Evolutionary conservation across 192 early-diverging fungal species (phyloP).

Genomic region (Umbelopsis vinacea): DNA sequence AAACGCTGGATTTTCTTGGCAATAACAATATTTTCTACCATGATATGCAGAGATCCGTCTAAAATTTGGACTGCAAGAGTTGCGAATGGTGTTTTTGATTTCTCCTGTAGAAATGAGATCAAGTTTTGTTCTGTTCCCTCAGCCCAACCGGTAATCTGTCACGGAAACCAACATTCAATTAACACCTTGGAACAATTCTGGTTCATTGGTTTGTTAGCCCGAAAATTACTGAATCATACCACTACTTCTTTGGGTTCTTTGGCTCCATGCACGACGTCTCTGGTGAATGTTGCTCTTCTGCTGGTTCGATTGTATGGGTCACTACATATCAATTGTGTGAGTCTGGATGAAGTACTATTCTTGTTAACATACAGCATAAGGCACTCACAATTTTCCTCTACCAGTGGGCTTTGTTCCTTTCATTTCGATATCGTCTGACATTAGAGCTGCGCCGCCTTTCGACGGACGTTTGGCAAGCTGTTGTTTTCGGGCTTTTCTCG

Average conservation of each 20-base stretch:
- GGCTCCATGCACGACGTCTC: conserved; percentile 18
- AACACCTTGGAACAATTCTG: background rate
- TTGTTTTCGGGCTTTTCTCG: background rate
- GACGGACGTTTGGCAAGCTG: background rate
- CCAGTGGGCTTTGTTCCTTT: conserved; percentile 7
- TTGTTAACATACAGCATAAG: background rate
- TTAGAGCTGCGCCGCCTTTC: background rate
- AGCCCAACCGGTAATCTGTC: conserved; percentile 7
- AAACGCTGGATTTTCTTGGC: conserved; percentile 1
- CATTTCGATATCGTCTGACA: background rate
- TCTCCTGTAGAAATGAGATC: background rate
- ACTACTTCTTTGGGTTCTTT: conserved; percentile 21
- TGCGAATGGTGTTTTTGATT: background rate
- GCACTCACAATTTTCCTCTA: conserved; percentile 14
- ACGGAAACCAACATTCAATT: background rate
- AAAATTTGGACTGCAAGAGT: background rate
- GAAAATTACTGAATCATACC: background rate
- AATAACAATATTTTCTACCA: conserved; percentile 11
- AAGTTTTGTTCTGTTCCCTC: background rate
- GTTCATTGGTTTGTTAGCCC: background rate
- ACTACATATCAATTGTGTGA: background rate
- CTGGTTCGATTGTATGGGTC: conserved; percentile 10
- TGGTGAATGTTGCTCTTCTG: conserved; percentile 1
- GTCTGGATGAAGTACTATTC: background rate
- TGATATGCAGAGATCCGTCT: conserved; percentile 1